phyloP scores from a whole-genome alignment of 2,329 filamentous ascomycete species.

The Acephala macrosclerotiorum region DNA sequence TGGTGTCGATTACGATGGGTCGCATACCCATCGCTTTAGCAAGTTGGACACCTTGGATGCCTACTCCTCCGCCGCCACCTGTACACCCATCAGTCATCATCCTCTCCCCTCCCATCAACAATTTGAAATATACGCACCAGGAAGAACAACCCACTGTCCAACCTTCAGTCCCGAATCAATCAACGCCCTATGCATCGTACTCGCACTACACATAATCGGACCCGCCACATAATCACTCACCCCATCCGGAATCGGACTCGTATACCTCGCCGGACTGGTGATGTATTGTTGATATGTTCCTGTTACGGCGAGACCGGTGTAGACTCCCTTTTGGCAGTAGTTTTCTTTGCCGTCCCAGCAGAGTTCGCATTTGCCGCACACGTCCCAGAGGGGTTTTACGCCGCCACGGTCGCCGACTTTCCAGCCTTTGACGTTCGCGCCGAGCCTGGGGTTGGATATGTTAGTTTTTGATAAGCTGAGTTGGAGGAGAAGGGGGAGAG shows the following conservation, averaged over 20 bases:
- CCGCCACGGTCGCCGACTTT: constrained; percentile 61
- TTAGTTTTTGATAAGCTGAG: too few relatives aligned
- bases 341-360: constrained; percentile 61
- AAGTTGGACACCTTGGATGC: constrained; percentile 39
- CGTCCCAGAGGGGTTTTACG: constrained; percentile 58
- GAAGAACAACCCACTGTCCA: constrained; percentile 34
- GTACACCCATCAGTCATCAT: neutral
- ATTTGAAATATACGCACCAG: neutral
- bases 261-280: constrained; percentile 54
- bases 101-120: neutral
- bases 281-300: constrained; percentile 68
- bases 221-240: constrained; percentile 62
- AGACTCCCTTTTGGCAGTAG: constrained; percentile 55
- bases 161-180: constrained; percentile 50
- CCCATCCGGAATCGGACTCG: constrained; percentile 59
- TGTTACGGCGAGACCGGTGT: constrained; percentile 52
- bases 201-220: constrained; percentile 66
- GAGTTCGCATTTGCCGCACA: constrained; percentile 57
- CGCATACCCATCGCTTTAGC: constrained; percentile 38
- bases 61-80: constrained; percentile 41
- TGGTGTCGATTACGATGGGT: constrained; percentile 37
- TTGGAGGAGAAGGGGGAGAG: too few relatives aligned
- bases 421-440: constrained; percentile 58
- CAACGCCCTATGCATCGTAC: constrained; percentile 64
- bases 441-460: constrained; percentile 45